Base-by-base conservation (phyloP, 805 yeast genomes). In the Ogataea corticis region DNA sequence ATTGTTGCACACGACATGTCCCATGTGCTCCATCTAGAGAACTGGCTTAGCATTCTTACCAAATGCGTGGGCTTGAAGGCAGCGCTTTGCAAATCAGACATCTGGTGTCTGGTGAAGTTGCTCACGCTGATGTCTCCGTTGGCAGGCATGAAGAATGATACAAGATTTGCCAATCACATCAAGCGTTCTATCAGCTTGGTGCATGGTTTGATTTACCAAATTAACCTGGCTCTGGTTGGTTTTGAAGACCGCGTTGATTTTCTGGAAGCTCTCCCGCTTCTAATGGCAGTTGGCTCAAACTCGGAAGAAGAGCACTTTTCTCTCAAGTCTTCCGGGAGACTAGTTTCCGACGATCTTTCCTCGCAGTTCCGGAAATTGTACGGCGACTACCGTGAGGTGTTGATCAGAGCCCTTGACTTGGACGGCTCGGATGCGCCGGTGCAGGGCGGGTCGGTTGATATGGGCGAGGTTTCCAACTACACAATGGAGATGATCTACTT, bases 11-110 rank as follows among this genome's bases (percentile, higher is more conserved):
- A 16, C 1, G 47, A 57, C 15, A 7, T 3, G 7, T 19, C 17
- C 11, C 58, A 60, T 39, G 62, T 67, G 67, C 38, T 55, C 17
- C 63, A 61, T 44, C 23, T 63, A 3, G 39, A 39, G 7, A 55
- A 54, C 27, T 63, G 68, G 68, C 23, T 62, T 17, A 19, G 28
- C 3, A 46, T 52, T 6, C 38, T 61, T 3, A 6, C 39, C 3
- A 28, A 38, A 11, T 42, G 48, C 11, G 16, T 51, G 1, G 39
- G 42, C 12, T 3, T 39, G 3, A 50, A 46, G 12, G 29, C 34
- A 2, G 50, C 43, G 7, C 41, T 54, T 11, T 23, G 32, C 9
- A 45, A 49, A 31, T 28, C 54, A 7, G 61, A 61, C 37, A 18
- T 55, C 1, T 46, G 52, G 53, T 46, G 52, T 18, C 28, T 60